phyloP scores from a whole-genome alignment of 2,329 filamentous ascomycete species.

The Huntiella abstrusa region DNA sequence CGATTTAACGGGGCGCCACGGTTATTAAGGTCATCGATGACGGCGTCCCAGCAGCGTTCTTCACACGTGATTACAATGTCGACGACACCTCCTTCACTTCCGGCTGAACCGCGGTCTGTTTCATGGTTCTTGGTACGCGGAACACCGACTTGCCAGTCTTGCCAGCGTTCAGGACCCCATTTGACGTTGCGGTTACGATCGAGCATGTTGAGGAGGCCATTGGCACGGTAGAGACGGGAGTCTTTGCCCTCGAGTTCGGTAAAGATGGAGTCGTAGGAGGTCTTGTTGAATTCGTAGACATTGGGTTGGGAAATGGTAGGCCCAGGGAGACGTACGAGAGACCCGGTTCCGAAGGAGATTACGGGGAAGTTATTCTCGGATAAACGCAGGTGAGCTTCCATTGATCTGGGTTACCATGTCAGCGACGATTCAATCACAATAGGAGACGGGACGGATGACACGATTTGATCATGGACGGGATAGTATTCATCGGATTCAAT shows the following conservation, averaged over 20 bases:
- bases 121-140: constrained; percentile 55
- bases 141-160: constrained; percentile 84
- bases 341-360: constrained; percentile 93
- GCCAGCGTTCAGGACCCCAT: constrained; percentile 90
- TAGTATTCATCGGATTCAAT: neutral
- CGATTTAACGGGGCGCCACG: constrained; percentile 74
- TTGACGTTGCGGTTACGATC: constrained; percentile 82
- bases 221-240: constrained; percentile 67
- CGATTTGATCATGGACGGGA: neutral
- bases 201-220: constrained; percentile 90
- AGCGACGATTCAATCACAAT: neutral
- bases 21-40: constrained; percentile 79
- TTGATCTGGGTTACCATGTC: constrained; percentile 41
- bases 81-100: constrained; percentile 74
- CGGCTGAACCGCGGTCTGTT: constrained; percentile 56
- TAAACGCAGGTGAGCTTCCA: constrained; percentile 95
- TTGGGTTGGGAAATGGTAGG: constrained; percentile 86
- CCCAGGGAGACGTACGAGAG: constrained; percentile 78
- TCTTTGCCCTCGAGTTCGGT: constrained; percentile 79
- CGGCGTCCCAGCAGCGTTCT: constrained; percentile 94
- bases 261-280: constrained; percentile 88
- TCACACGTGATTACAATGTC: constrained; percentile 96
- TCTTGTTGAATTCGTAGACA: constrained; percentile 95
- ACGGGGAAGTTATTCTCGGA: constrained; percentile 80
- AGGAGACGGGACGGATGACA: constrained; percentile 12